phyloP scores from a whole-genome alignment of 495 filamentous ascomycete species.

The Parachaetomium inaequale region DNA sequence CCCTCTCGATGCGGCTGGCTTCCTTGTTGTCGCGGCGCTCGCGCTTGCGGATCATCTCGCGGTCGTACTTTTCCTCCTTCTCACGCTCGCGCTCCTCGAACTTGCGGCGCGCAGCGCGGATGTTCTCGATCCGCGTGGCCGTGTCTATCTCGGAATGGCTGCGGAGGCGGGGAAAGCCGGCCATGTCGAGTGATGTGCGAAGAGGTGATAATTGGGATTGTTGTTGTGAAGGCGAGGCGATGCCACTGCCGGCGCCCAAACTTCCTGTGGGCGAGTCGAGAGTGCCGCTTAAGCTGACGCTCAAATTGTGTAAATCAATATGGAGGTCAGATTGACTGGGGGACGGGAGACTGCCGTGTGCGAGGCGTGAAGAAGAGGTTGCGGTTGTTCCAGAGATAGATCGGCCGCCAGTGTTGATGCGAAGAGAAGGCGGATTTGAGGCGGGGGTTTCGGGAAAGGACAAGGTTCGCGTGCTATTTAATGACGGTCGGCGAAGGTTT shows the following conservation, averaged over 20 bases:
- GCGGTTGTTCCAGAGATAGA: constrained; percentile 26
- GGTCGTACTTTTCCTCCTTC: constrained; percentile 55
- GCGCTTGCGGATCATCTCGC: constrained; percentile 51
- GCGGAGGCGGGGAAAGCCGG: constrained; percentile 50
- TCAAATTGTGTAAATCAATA: constrained; percentile 26
- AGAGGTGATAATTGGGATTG: constrained; percentile 43
- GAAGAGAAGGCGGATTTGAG: constrained; percentile 35
- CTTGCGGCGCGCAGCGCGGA: constrained; percentile 50
- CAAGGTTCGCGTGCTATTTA: constrained; percentile 43
- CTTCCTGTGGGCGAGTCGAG: constrained; percentile 34
- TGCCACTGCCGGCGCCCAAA: constrained; percentile 12
- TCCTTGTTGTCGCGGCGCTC: constrained; percentile 48
- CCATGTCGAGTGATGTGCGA: constrained; percentile 49
- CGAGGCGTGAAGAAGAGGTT: constrained; percentile 39
- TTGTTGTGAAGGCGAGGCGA: constrained; percentile 11
- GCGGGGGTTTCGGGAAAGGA: constrained; percentile 39
- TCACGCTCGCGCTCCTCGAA: constrained; percentile 52
- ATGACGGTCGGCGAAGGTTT: constrained; percentile 34
- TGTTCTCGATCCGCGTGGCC: constrained; percentile 41
- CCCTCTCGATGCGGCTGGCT: constrained; percentile 41
- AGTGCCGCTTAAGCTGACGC: constrained; percentile 20
- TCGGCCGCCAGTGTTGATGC: constrained; percentile 41
- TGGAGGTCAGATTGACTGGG: constrained; percentile 42
- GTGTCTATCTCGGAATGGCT: constrained; percentile 50
- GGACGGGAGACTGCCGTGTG: constrained; percentile 34